These are phyloP conservation scores for Datura wrightii DNA, from an alignment of 257 asterid species.

Conservation along the genomic window DNA sequence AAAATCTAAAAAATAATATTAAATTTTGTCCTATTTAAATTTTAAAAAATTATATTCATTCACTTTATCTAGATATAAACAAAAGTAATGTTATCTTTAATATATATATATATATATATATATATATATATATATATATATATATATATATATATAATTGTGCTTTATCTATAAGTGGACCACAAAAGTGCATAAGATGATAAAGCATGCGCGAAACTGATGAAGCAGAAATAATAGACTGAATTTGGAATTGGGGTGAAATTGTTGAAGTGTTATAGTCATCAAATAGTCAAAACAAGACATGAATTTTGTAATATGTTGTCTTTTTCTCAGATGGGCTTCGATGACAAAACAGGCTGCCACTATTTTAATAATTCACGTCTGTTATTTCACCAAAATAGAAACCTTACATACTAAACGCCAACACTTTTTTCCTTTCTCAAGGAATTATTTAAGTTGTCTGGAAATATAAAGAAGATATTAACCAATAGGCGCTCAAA, in stretches of 20 bases:
- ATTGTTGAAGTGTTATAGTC: background rate
- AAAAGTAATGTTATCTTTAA: too few relatives aligned
- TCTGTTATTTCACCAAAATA: constrained; percentile 19
- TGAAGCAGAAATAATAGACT: background rate
- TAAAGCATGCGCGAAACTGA: background rate
- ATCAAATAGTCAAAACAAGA: background rate
- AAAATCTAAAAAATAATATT: too few relatives aligned
- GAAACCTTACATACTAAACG: background rate
- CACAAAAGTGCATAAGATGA: background rate
- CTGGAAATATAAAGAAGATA: background rate
- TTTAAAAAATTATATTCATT: too few relatives aligned
- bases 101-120: too few relatives aligned
- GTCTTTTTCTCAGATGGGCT: background rate
- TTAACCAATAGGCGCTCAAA: background rate
- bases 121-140: too few relatives aligned
- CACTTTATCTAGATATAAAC: too few relatives aligned
- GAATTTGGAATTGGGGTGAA: background rate
- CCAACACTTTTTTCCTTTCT: background rate
- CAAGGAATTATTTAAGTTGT: background rate
- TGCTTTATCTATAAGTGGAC: background rate
- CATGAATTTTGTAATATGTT: background rate
- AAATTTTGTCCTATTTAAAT: too few relatives aligned
- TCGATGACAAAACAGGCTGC: background rate
- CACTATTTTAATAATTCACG: background rate
- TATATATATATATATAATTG: too few relatives aligned